phyloP scores from a whole-genome alignment of 2,329 filamentous ascomycete genomes.

The Dactylellina sp. region DNA sequence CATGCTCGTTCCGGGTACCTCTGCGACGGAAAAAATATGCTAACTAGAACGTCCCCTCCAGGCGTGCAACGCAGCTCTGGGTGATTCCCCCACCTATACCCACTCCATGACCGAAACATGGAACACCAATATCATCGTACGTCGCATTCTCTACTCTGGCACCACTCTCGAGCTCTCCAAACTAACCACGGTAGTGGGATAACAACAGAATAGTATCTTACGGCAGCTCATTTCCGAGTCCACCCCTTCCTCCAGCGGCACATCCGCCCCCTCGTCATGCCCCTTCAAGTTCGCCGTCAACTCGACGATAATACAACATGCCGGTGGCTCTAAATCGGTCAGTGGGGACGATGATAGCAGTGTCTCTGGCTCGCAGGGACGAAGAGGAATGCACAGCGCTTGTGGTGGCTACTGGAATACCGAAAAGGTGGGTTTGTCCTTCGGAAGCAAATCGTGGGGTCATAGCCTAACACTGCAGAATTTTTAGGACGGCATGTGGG shows the following conservation, averaged over 20 bases:
- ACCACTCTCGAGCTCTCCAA: neutral
- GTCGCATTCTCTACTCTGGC: constrained; percentile 61
- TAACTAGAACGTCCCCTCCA: constrained; percentile 63
- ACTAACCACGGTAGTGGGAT: neutral
- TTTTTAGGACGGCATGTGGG: constrained; percentile 80
- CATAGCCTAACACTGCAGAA: neutral
- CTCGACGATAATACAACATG: constrained; percentile 97
- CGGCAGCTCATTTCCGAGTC: constrained; percentile 81
- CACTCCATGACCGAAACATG: constrained; percentile 85
- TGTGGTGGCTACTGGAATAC: constrained; percentile 90
- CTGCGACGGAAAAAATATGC: constrained; percentile 27
- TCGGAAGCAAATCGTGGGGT: neutral
- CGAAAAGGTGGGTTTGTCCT: constrained; percentile 69
- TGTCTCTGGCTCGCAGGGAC: constrained; percentile 77
- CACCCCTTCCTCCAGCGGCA: constrained; percentile 68
- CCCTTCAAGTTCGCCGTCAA: constrained; percentile 97
- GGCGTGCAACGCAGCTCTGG: constrained; percentile 85
- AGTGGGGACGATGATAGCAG: constrained; percentile 68
- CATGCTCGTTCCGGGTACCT: constrained; percentile 37
- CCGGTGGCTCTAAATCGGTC: constrained; percentile 67
- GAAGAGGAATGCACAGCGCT: constrained; percentile 89
- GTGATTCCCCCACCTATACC: constrained; percentile 81
- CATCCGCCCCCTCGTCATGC: constrained; percentile 62
- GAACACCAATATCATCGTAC: constrained; percentile 93
- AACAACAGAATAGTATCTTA: constrained; percentile 77